phyloP scores from a whole-genome alignment of 1,284 basidiomycete species.

The Athelia psychrophila region DNA sequence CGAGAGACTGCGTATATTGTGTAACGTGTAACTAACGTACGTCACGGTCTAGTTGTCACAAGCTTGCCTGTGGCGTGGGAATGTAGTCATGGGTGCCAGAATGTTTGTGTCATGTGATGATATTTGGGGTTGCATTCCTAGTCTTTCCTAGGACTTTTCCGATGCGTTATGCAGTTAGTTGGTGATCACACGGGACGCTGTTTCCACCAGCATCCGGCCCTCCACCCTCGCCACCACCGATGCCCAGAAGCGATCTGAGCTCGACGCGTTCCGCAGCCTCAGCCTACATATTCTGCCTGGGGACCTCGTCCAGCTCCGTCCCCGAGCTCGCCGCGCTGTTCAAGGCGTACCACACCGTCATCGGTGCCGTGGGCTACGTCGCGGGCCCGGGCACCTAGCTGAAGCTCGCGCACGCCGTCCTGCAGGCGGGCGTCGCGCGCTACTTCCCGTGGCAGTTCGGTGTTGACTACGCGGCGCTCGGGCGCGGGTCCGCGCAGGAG shows the following conservation, averaged over 20 bases:
- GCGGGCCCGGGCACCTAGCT: conserved; percentile 24
- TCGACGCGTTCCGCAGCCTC: conserved; percentile 10
- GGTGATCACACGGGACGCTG: no score
- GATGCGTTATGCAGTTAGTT: no score
- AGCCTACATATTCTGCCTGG: conserved; percentile 12
- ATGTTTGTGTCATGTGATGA: no score
- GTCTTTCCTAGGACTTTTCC: no score
- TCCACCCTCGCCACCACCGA: conserved; percentile 1
- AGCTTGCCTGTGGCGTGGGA: no score
- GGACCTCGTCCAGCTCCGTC: conserved; percentile 12
- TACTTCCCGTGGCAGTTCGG: conserved; percentile 36
- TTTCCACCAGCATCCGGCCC: conserved; percentile 16
- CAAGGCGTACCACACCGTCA: conserved; percentile 17
- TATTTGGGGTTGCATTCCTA: no score
- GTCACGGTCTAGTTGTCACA: no score
- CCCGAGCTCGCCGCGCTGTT: conserved; percentile 14
- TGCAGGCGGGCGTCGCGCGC: conserved; percentile 19
- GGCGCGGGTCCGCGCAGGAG: conserved; percentile 25
- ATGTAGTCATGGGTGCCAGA: no score
- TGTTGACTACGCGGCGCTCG: conserved; percentile 32
- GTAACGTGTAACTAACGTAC: no score
- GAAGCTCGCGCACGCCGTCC: conserved; percentile 22
- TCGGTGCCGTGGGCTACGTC: conserved; percentile 24
- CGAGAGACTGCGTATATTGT: no score
- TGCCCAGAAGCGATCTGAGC: conserved; percentile 7